Evolutionary conservation across 176 grass and related monocot species (phyloP), one percentile per base, ranked within the genome.

Genomic region (Eleusine coracana): DNA sequence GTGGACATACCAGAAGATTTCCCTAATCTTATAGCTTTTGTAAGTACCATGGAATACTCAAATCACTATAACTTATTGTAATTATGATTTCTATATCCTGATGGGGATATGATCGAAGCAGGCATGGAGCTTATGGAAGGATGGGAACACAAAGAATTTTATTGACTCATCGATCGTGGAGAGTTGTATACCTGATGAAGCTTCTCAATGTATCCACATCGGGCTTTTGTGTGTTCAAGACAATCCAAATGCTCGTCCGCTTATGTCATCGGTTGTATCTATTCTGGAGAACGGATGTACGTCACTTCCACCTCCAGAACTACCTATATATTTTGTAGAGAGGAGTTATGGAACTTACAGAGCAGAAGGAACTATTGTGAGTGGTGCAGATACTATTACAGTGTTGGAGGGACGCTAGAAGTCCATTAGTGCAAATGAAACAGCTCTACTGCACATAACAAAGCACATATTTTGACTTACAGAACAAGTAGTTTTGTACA

Each of bases 101-200:
- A 28, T 3, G 21, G 41, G 10, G 15, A 55, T 55, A 55, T 21
- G 27, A 45, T 65, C 2, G 23, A 63, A 25, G 71, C 42, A 86
- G 90, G 86, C 79, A n/a, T 92, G 90, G 90, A 70, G 65, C 34
- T 74, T 86, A 68, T 88, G 90, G 90, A 82, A 88, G 20, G 42
- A 75, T 38, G 74, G 74, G 23, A 86, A 66, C 14, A 25, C 72
- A 39, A 18, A 1, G 7, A 17, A 56, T 62, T 55, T 83, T 6
- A 21, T 88, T 0, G 90, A 92, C 18, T 9, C 77, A 10, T 82
- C 74, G 0, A 65, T 92, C 16, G 15, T 27, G 5, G 78, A 86
- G 29, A 31, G 61, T 8, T 86, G 60, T 18, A 56, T 68, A 38
- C 61, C 17, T n/a, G 29, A 21, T 8, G 86, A 88, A 86, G 17